Percentiles rank a stretch among this genome's conserved stretches.
phyloP scores from a whole-genome alignment of 768 basidiomycete species.

The Kwoniella europaea region DNA sequence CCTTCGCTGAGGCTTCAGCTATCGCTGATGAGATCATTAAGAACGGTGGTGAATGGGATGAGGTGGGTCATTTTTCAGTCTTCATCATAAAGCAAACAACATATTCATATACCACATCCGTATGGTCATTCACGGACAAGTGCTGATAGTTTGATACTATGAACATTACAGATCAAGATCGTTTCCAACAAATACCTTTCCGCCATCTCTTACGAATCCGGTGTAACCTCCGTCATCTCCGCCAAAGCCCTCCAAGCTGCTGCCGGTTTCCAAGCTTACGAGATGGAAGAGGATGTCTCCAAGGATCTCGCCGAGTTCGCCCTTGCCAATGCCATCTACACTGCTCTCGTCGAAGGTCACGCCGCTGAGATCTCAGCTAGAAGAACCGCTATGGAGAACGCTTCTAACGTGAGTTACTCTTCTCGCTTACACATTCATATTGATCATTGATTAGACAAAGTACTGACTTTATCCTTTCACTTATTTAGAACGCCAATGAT shows the following conservation, averaged over 20 bases:
- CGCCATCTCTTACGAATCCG: slow-evolving; percentile 86
- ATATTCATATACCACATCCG: background rate
- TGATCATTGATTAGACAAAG: background rate
- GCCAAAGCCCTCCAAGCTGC: slow-evolving; percentile 80
- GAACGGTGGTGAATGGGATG: slow-evolving; percentile 84
- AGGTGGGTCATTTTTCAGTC: slow-evolving; percentile 59
- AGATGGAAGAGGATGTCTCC: slow-evolving; percentile 95
- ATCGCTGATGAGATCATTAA: slow-evolving; percentile 91
- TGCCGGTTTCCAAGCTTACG: slow-evolving; percentile 90
- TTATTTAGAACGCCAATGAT: slow-evolving; percentile 76
- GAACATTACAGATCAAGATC: slow-evolving; percentile 64
- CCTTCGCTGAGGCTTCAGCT: slow-evolving; percentile 91
- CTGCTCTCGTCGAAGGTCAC: slow-evolving; percentile 90
- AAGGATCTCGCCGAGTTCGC: slow-evolving; percentile 94
- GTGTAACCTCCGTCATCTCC: slow-evolving; percentile 75
- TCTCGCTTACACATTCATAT: too few species aligned
- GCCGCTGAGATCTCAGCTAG: slow-evolving; percentile 80
- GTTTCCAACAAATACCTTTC: slow-evolving; percentile 62
- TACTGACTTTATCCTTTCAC: background rate
- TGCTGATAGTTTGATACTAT: slow-evolving; percentile 59
- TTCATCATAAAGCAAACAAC: background rate
- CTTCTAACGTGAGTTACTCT: slow-evolving; percentile 69
- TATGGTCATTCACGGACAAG: background rate
- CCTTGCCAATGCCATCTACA: slow-evolving; percentile 93
- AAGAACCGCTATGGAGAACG: slow-evolving; percentile 99